Base-by-base conservation (phyloP, 2,329 filamentous ascomycete genomes). In the Colletotrichum neosansevieriae region DNA sequence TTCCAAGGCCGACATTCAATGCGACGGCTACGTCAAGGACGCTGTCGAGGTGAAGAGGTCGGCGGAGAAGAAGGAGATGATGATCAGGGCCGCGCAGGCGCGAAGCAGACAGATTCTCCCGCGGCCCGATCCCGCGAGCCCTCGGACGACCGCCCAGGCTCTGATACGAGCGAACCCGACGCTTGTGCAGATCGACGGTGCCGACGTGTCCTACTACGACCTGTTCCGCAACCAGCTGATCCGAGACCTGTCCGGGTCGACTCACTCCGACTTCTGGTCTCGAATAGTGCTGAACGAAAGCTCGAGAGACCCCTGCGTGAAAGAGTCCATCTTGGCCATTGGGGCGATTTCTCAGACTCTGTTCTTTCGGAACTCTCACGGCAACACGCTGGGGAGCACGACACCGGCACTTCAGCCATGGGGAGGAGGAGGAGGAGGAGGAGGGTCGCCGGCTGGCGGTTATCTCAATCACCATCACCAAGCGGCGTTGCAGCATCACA, bases 201-300 rank as follows among this genome's bases (percentile, higher is more conserved):
- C 45, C 2, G 72, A 72, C n/a, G 59, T 71, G 2, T 38, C 61
- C 3, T 74, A 71, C 61, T 73, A 63, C 45, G 72, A 73, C 29
- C 68, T 74, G 34, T 72, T 72, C 56, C 71, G 72, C n/a, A 60
- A 69, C 44, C 66, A 65, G 24, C 63, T 72, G 36, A 58, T 68
- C 15, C 56, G 58, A 11, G 72, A 74, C 32, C 67, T 74, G 10
- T 61, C 71, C 4, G 72, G 72, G 1, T 72, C 71, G 17, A 54
- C 58, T 17, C 63, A 70, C 53, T 70, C 71, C 24, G 68, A 73
- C 38, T 74, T 72, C 54, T 74, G 73, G 73, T 71, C 71, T 6
- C 68, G 72, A 2, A 70, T 72, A 11, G 69, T 74, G 2, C 70
- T 74, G 3, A 67, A 61, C 34, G 72, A 73, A 60, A 56, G 61